A percentile compares a stretch with the other conserved stretches of the same genome.
Conservation (phyloP, 2,329 filamentous ascomycete genomes). For the Zopfia rhizophila region DNA sequence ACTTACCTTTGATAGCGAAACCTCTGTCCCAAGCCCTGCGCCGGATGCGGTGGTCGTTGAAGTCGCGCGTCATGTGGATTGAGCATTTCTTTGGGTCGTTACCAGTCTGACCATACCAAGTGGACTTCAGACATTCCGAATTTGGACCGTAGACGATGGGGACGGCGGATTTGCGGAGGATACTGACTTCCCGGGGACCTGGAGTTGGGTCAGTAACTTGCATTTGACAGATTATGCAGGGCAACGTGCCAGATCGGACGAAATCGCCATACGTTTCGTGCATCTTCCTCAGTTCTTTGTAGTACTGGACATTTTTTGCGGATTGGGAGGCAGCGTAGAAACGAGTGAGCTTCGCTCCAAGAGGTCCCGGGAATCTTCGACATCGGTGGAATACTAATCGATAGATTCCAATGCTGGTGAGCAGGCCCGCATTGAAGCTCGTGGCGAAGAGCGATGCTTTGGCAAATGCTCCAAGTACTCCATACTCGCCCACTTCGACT, state of each 20-base stretch:
- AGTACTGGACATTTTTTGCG: constrained; percentile 40
- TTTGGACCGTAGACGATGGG: constrained; percentile 34
- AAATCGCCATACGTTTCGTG: constrained; percentile 48
- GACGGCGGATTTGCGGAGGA: constrained; percentile 32
- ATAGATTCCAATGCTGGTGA: constrained; percentile 35
- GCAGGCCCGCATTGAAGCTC: constrained; percentile 25
- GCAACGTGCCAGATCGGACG: constrained; percentile 43
- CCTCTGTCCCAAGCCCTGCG: constrained; percentile 41
- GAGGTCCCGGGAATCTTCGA: constrained; percentile 36
- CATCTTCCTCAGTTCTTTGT: constrained; percentile 38
- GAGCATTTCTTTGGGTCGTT: constrained; percentile 32
- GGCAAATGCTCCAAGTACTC: constrained; percentile 11
- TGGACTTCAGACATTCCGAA: constrained; percentile 36
- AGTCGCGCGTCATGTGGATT: constrained; percentile 36
- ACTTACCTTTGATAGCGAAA: constrained; percentile 36
- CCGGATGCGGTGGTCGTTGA: constrained; percentile 29
- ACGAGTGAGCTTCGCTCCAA: constrained; percentile 33
- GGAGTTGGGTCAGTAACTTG: constrained; percentile 6
- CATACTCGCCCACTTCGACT: constrained; percentile 4
- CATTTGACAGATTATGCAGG: neutral
- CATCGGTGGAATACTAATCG: constrained; percentile 39
- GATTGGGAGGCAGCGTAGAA: constrained; percentile 40
- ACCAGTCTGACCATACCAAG: constrained; percentile 36
- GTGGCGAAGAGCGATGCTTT: constrained; percentile 18
- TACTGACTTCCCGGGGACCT: constrained; percentile 36